Evolutionary conservation across 2,329 filamentous ascomycete species (phyloP), one percentile per base, ranked within the genome.

Genomic region (Penicillium sp.): DNA sequence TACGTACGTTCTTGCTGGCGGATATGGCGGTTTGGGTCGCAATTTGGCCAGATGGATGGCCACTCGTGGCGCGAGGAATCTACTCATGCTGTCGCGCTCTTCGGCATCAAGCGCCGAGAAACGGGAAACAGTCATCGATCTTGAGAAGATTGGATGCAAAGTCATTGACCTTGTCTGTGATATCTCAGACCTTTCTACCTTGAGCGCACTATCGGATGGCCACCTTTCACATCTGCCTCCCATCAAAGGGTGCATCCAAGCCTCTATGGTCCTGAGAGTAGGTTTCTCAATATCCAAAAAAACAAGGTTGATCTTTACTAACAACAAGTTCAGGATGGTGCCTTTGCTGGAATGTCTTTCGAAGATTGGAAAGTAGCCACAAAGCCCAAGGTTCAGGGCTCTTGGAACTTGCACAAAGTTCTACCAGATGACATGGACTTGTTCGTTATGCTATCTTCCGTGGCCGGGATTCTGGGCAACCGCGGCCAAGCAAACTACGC

Each of bases 401-500:
- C 68, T 3, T 68, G 67, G 60, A 75, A 75, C 48, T 61, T 77
- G 11, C 68, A 75, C 51, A 42, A 58, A 14, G 21, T 55, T 11
- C 53, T 73, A 22, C 65, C 61, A 6, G 29, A 43, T 2, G 54
- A 72, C 40, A 61, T 79, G 14, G 72, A 75, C 46, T 78, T 78
- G 62, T 78, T 78, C 53, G 58, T 76, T 45, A 68, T 75, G 57
- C 62, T 77, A 1, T 76, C 74, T 0, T 78, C 76, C 1, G 60
- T 72, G 1, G 71, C 74, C 31, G 73, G 74, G 1, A 63, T 81
- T 13, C 64, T 78, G 5, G 79, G 80, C 4, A 78, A 78, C 47
- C 59, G 72, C 5, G 73, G 75, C 3, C 70, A 82, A 50, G 70
- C 78, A 10, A 79, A 77, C 54, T 78, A 78, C 55, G 66, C 70